Conservation (phyloP, 129 eudicot species). For the Arctium minus region DNA sequence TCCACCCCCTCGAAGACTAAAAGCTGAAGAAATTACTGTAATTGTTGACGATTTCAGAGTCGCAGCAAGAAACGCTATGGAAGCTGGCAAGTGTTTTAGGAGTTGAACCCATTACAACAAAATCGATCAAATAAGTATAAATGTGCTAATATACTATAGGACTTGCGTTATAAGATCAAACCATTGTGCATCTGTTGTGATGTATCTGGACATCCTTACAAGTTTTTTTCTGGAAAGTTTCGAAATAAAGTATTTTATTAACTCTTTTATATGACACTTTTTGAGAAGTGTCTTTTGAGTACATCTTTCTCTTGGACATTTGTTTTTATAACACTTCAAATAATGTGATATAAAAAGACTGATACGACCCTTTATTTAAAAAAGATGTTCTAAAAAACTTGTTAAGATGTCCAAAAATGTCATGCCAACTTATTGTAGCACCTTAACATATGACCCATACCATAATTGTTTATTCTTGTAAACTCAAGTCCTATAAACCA, state of each 20-base stretch:
- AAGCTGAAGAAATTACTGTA: conserved; percentile 6
- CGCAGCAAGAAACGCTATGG: conserved; percentile 39
- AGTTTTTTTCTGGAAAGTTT: not conserved
- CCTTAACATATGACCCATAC: too few relatives aligned
- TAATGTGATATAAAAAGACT: too few relatives aligned
- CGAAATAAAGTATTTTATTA: too few relatives aligned
- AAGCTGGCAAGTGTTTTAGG: conserved; percentile 25
- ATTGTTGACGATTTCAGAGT: conserved; percentile 26
- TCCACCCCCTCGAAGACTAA: conserved; percentile 30
- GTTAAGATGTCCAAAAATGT: too few relatives aligned
- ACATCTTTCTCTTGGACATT: too few relatives aligned
- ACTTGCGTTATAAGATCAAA: not conserved
- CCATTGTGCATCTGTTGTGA: not conserved
- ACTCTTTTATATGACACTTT: too few relatives aligned
- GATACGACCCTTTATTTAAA: too few relatives aligned
- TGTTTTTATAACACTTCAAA: too few relatives aligned
- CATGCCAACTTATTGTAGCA: too few relatives aligned
- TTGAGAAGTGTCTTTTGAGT: too few relatives aligned
- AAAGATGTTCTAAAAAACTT: too few relatives aligned
- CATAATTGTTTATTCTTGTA: too few relatives aligned
- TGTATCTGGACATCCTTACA: not conserved
- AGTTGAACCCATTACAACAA: not conserved
- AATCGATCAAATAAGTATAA: not conserved
- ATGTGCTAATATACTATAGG: not conserved
- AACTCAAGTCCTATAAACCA: not conserved